Evolutionary conservation across 2,329 filamentous ascomycete genomes (phyloP), one percentile per base, ranked within the genome.

Genomic region (Dothideomycetes sp.): DNA sequence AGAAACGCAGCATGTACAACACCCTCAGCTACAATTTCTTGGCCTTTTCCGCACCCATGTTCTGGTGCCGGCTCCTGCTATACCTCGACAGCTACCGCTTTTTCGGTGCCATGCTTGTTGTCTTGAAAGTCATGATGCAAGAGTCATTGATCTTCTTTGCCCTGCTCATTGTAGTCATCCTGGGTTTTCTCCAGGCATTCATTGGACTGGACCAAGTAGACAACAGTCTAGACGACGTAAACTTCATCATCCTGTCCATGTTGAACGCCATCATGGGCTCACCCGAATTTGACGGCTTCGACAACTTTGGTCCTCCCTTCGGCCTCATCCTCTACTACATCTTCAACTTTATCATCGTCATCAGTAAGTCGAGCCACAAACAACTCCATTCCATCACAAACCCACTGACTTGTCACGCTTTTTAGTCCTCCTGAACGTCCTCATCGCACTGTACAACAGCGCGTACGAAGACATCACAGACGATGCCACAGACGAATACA

Each of bases 311-410:
- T 16, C 87, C 84, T 10, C 91, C 91, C 0, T 98, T 95, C 58
- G 91, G 91, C 7, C 75, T 94, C 37, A 84, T 95, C 22, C 79
- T 98, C 8, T 98, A 98, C 67, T 98, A 98, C 66, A 76, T 93
- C 56, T 98, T 95, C 61, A 94, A 89, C 14, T 98, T 98, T 55
- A 80, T 96, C 30, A 84, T 98, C 53, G 95, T 94, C 82, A 88
- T 91, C 47, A 55, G n/a, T n/a, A n/a, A n/a, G n/a, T 64, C 66
- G 51, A 49, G 59, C 52, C 9, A 18, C n/a, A 27, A 30, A 16
- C 24, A 19, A 8, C 24, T 5, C 18, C 12, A 17, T n/a, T n/a
- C 19, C 5, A 24, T 38, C 14, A 14, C 27, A 15, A 31, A 5
- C 8, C 15, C 12, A 24, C 34, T 42, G 5, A 36, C 8, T 11